Base-by-base conservation (phyloP, 345 rosid species). In the Boechera divaricarpa region DNA sequence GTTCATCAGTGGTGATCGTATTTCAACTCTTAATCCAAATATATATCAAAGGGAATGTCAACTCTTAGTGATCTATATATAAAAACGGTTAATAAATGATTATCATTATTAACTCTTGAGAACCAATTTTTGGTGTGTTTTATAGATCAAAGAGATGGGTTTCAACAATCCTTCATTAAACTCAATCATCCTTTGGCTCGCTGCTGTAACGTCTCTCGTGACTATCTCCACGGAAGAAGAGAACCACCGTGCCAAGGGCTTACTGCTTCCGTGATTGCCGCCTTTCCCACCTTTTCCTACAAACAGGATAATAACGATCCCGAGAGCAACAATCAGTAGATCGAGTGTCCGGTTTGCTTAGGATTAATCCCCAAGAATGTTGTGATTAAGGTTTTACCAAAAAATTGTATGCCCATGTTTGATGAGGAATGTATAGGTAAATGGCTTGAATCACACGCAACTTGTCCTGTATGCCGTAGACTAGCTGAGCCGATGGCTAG, bases 331-430 rank as follows among this genome's bases (percentile, higher is more conserved):
- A 53, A 9, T 77, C 66, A 63, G 29, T 76, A 44, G 61, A 70
- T 77, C 21, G 80, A 77, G 10, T 78, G 81, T 60, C 73, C 81
- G 33, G 77, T 78, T 72, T 78, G 81, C 63, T 59, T 78, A 67
- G 73, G 81, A 38, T 15, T 72, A 41, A 66, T 78, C 2, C 32
- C 73, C 13, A 67, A 66, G 63, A 41, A 72, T 41, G 69, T 28
- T 0, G 77, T 73, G 29, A 52, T 78, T 18, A 78, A 73, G 60
- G 73, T 78, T 56, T 72, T 72, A 57, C 81, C 77, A 16, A 16
- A 16, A 21, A 78, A 78, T 24, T 78, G 81, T 78, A 72, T 7
- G 73, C 81, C 72, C 29, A 78, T 78, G 77, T 78, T 78, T 66
- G 77, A 78, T 66, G 77, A 65, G 31, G 81, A 78, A 72, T 78